Base-by-base conservation (phyloP, 2,329 filamentous ascomycete genomes). In the Chrysoporthe austroafricana region DNA sequence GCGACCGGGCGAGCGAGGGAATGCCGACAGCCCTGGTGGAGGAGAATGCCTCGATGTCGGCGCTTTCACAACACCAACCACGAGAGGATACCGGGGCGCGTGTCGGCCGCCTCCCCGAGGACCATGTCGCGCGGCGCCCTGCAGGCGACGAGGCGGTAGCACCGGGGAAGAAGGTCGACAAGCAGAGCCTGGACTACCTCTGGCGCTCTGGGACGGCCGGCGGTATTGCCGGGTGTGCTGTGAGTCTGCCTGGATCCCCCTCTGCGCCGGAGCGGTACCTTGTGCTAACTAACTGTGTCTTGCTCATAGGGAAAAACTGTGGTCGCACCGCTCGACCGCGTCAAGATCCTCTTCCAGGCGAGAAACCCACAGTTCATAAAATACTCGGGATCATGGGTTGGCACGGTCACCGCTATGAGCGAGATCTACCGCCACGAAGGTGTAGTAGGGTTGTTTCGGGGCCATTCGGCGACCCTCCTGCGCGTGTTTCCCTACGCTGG, bases 301-400 rank as follows among this genome's bases (percentile, higher is more conserved):
- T 14, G 32, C 57, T 63, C 73, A 26, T 26, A 97, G 94, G 96
- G 92, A 70, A 99, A 99, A 84, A 97, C 95, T 0, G 84, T 97
- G 7, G 96, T 99, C 48, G 96, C 94, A 34, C 96, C 96, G 34
- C 91, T 99, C 71, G 96, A 99, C 80, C 91, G 96, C 72, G 96
- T 99, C 75, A 99, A 99, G 81, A 99, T 99, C 76, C 91, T 99
- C 54, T 98, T 99, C 81, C 96, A 99, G 79, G 91, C 96, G 63
- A 93, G 91, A 75, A 97, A 96, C 75, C 96, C 96, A 3, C 91
- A 96, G 73, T 99, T 97, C 77, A 87, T 91, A 64, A 97, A 97
- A 80, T 99, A 98, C 77, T 89, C 93, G 1, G 92, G 94, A 52
- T 94, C 91, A 54, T 97, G 94, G 91, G 86, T 88, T 66, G 96